Base-by-base conservation (phyloP, 495 filamentous ascomycete species). In the Lineolata rhizophorae region DNA sequence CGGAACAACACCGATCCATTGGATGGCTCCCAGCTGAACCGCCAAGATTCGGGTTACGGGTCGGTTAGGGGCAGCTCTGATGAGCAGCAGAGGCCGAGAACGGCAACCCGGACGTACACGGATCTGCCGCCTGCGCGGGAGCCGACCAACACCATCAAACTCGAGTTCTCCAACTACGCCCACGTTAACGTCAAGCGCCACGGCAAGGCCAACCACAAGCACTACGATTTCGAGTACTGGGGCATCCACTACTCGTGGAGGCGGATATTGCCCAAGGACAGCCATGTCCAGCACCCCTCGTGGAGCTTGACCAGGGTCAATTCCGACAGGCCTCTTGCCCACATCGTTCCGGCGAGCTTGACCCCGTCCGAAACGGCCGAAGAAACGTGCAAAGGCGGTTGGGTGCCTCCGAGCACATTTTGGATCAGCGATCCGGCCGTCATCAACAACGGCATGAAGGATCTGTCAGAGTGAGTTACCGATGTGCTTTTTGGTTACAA, bases 91-190 rank as follows among this genome's bases (percentile, higher is more conserved):
- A n/a, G n/a, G n/a, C n/a, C n/a, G n/a, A n/a, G n/a, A n/a, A n/a
- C n/a, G n/a, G n/a, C n/a, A n/a, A n/a, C n/a, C n/a, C n/a, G n/a
- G n/a, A n/a, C n/a, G n/a, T n/a, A n/a, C n/a, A 52, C 65, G 29
- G 50, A 52, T 20, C 17, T 39, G 55, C 32, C 29, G 15, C 41
- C 35, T 25, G 39, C 37, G 2, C 29, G 62, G 53, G 37, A 57
- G 35, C 58, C 58, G 22, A 73, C 67, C 30, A 85, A 92, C 45
- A 76, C 63, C 25, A 76, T 76, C 41, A 75, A 79, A 48, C 64
- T 97, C 20, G 85, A 95, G 45, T 97, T 93, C 50, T 87, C 81
- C 35, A 97, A 97, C 55, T 97, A 97, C 47, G 87, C 87, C 6
- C 82, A 87, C 45, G 70, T 94, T 18, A 78, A 92, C 38, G 56